A percentile compares a stretch with the other conserved stretches of the same genome.
Evolutionary conservation across 805 yeast genomes (phyloP).

Genomic region (Torulaspora microellipsoides): DNA sequence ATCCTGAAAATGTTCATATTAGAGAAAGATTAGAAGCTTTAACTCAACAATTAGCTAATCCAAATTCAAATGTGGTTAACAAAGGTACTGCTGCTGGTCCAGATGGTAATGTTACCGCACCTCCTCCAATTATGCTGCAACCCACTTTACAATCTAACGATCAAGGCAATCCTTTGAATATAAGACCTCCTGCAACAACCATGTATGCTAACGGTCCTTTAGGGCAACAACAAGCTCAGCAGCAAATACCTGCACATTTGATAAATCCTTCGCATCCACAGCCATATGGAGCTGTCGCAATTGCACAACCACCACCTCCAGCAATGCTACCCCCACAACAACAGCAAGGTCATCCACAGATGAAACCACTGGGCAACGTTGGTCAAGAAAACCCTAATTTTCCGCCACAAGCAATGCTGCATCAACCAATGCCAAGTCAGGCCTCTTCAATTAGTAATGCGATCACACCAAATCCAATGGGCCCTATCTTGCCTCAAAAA

Average conservation of each 20-base stretch:
- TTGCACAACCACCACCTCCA: constrained; percentile 7
- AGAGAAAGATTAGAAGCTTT: constrained; percentile 88
- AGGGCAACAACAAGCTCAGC: constrained; percentile 11
- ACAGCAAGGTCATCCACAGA: constrained; percentile 4
- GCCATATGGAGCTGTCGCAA: constrained; percentile 7
- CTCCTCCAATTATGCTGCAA: constrained; percentile 32
- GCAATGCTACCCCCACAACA: constrained; percentile 10
- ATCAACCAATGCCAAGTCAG: constrained; percentile 8
- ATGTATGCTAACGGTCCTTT: constrained; percentile 18
- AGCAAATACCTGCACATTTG: constrained; percentile 16
- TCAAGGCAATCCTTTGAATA: constrained; percentile 30
- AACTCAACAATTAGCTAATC: constrained; percentile 45
- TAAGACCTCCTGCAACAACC: constrained; percentile 21
- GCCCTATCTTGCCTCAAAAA: constrained; percentile 24
- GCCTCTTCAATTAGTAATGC: constrained; percentile 6
- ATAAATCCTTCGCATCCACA: constrained; percentile 19
- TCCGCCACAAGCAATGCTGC: constrained; percentile 5
- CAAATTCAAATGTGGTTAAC: constrained; percentile 12
- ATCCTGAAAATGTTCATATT: constrained; percentile 91
- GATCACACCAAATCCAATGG: constrained; percentile 3
- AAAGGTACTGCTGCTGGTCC: constrained; percentile 6
- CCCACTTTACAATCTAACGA: constrained; percentile 32
- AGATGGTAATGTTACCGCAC: constrained; percentile 11
- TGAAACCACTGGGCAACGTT: constrained; percentile 1
- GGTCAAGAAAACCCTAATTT: constrained; percentile 1